Evolutionary conservation across 257 asterid species (phyloP), one percentile per base, ranked within the genome.

Genomic region (Petunia secreta): DNA sequence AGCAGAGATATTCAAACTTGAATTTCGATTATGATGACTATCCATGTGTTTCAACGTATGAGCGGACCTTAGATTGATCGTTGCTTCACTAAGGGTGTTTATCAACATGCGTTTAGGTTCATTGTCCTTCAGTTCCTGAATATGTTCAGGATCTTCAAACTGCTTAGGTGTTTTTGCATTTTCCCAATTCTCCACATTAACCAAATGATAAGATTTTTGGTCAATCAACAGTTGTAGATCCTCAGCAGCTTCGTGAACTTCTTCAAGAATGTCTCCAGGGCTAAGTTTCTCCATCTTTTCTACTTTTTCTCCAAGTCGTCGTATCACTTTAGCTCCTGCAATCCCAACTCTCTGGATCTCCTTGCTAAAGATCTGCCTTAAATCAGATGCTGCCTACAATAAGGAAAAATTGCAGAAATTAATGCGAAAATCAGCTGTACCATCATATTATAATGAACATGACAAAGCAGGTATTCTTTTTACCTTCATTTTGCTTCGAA

Each of bases 201-300:
- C 94, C 77, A 96, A 81, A 50, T 92, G 95, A 86, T 92, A 94
- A 7, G 97, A 96, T 80, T 91, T 96, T 79, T 91, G 89, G 81
- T 96, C 98, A 64, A 94, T 92, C 86, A 89, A 63, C 87, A 96
- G 68, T 81, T 96, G 99, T 55, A 96, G 79, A 87, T 87, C 89
- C 86, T 96, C 99, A 0, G 98, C 99, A 15, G 98, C 97, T 6
- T 90, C 93, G 16, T 94, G 99, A 57, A 96, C 92, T 77, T 91
- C 88, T 6, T 94, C 88, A 8, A 96, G 98, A 9, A 90, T 59
- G 78, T 92, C 88, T 7, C 78, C 86, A 0, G 92, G 84, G 75
- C 89, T 78, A 6, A 94, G 95, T 75, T 90, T 94, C 81, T 96
- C 99, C 99, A 96, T 93, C 85, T 90, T 91, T 83, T 95, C 97